Evolutionary conservation across 2,329 filamentous ascomycete genomes (phyloP).

Genomic region (Phoma herbarum): DNA sequence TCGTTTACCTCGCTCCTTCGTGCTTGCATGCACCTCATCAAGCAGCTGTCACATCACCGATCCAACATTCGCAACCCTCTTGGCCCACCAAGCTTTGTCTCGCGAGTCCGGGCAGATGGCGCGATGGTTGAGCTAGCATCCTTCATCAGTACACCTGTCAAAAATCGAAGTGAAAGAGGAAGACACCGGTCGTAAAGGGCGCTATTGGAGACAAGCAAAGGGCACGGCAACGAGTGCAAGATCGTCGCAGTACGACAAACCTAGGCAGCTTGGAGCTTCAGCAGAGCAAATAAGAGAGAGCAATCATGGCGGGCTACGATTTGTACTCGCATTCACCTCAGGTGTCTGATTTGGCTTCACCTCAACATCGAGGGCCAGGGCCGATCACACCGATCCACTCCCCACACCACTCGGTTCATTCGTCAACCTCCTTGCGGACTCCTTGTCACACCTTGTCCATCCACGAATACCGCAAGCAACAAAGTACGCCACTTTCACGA

Average conservation of each 20-base stretch:
- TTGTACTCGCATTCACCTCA: constrained; percentile 38
- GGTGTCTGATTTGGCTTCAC: constrained; percentile 28
- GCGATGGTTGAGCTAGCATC: constrained; percentile 30
- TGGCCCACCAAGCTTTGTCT: neutral
- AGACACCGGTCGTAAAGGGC: constrained; percentile 12
- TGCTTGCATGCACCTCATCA: neutral
- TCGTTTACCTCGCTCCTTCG: constrained; percentile 3
- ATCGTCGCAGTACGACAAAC: neutral
- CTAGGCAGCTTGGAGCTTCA: neutral
- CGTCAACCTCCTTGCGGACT: constrained; percentile 44
- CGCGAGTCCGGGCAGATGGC: constrained; percentile 4
- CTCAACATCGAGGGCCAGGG: constrained; percentile 25
- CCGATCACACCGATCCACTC: constrained; percentile 50
- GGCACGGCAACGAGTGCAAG: neutral
- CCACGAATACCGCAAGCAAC: constrained; percentile 53
- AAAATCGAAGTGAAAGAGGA: constrained; percentile 20
- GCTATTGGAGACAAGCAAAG: neutral
- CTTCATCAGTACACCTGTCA: constrained; percentile 19
- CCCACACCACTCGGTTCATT: constrained; percentile 48
- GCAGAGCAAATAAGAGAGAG: neutral
- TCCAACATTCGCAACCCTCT: too few relatives aligned
- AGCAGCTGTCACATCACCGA: neutral
- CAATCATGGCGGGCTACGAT: constrained; percentile 35
- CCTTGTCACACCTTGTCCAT: constrained; percentile 49
- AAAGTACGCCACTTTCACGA: constrained; percentile 44